Base-by-base conservation (phyloP, 495 filamentous ascomycete genomes). In the Jackrogersella multiformis region DNA sequence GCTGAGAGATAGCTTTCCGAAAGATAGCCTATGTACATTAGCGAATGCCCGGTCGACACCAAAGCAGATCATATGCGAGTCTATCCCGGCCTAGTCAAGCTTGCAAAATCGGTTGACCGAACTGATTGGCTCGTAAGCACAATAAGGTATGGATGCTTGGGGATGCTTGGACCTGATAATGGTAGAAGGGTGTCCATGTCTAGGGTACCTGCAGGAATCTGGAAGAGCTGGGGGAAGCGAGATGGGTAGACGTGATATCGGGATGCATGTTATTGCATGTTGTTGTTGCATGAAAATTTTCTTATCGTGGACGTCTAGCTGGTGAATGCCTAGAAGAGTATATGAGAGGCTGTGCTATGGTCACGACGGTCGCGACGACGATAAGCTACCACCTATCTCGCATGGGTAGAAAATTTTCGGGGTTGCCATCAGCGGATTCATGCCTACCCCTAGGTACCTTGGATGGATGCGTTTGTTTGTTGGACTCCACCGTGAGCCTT, bases 151-250 rank as follows among this genome's bases (percentile, higher is more conserved):
- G 60, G 61, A 24, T 62, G 49, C 39, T 64, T 59, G 41, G 26
- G 60, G 61, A 24, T 62, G 49, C 39, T 64, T 59, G 41, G 26
- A 49, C 55, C 48, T 61, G 56, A 51, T 69, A 39, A 45, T 59
- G 66, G 60, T 60, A 56, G 38, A 61, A 30, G 56, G 49, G 49
- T 69, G 60, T 61, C 61, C 56, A 65, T 53, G 61, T 61, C 67
- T 61, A 66, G 67, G 67, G 67, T 70, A 70, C 67, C 67, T 70
- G 67, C 67, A 70, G 67, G 63, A 70, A 70, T 66, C 67, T 66
- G 62, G 62, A 66, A 66, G 67, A 64, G 54, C 45, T 54, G 38
- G 42, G 16, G 57, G 52, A 54, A 36, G 38, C 52, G 30, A 54
- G 44, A 66, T 70, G 67, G 61, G 52, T 45, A 45, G 7, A 44